These are phyloP conservation scores for Xerocomus spinulosus DNA, from an alignment of 768 basidiomycete genomes.

Conservation along the genomic window DNA sequence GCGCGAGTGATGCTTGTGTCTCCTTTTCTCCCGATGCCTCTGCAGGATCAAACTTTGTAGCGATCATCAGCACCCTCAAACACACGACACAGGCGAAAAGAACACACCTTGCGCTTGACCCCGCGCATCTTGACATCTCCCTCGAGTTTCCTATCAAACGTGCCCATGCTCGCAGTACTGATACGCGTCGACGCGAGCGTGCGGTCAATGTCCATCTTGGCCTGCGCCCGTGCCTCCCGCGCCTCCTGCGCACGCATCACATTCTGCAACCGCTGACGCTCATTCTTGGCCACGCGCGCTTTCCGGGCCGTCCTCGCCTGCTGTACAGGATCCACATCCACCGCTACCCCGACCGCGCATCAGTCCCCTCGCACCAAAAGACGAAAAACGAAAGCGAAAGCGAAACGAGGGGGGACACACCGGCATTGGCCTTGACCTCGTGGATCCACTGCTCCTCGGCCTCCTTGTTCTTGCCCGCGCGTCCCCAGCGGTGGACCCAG, in stretches of 20 bases:
- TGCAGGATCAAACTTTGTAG: slow-evolving; percentile 84
- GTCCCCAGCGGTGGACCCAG: slow-evolving; percentile 90
- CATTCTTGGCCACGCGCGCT: slow-evolving; percentile 79
- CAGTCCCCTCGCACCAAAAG: too few species aligned
- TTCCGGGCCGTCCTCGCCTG: slow-evolving; percentile 76
- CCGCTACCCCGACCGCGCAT: slow-evolving; percentile 33
- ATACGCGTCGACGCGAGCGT: slow-evolving; percentile 70
- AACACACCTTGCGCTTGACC: slow-evolving; percentile 84
- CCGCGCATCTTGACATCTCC: slow-evolving; percentile 89
- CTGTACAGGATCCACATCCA: slow-evolving; percentile 76
- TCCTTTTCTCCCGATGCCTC: slow-evolving; percentile 64
- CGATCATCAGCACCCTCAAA: slow-evolving; percentile 2
- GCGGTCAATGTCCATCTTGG: slow-evolving; percentile 71
- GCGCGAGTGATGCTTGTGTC: slow-evolving; percentile 63
- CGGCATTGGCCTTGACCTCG: slow-evolving; percentile 83
- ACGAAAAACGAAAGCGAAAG: background rate
- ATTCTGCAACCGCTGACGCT: slow-evolving; percentile 71
- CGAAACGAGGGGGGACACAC: slow-evolving; percentile 40
- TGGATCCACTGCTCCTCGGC: slow-evolving; percentile 86
- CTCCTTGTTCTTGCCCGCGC: slow-evolving; percentile 84
- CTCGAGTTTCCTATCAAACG: slow-evolving; percentile 84
- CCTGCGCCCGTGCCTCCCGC: slow-evolving; percentile 37
- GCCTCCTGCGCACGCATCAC: slow-evolving; percentile 46
- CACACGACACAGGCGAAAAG: background rate
- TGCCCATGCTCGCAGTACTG: slow-evolving; percentile 95